A percentile compares a stretch with the other conserved stretches of the same genome.
Conservation (phyloP, 192 early-diverging fungal species). For the Rhizophagus clarus region DNA sequence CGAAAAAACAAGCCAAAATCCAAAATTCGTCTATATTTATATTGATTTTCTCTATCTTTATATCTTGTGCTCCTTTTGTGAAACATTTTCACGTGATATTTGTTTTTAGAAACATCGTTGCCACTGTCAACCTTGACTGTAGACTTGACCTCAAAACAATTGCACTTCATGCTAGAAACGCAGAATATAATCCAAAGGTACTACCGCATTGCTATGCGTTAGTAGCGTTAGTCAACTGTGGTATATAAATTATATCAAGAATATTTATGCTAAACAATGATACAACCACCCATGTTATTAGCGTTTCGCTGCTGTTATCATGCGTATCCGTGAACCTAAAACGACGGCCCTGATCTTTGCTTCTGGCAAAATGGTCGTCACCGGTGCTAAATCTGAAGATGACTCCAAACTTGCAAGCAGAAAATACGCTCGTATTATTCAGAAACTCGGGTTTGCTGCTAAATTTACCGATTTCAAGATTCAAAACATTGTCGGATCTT, state of each 20-base stretch:
- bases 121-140: conserved; percentile 98
- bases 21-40: neutral
- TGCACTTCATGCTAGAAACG: conserved; percentile 98
- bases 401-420: conserved; percentile 94
- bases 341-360: conserved; percentile 99
- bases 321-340: conserved; percentile 99
- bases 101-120: conserved; percentile 88
- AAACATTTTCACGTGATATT: conserved; percentile 8
- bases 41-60: neutral
- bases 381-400: conserved; percentile 97
- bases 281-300: conserved; percentile 40
- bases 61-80: conserved; percentile 11
- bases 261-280: conserved; percentile 15
- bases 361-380: conserved; percentile 99
- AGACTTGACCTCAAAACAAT: conserved; percentile 97
- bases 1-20: neutral
- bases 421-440: conserved; percentile 99
- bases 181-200: conserved; percentile 99
- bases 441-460: conserved; percentile 96
- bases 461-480: conserved; percentile 99
- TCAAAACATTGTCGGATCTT: conserved; percentile 99
- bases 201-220: conserved; percentile 32
- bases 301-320: conserved; percentile 99
- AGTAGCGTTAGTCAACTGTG: conserved; percentile 29
- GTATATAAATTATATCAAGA: conserved; percentile 17